Base-by-base conservation (phyloP, 2,329 filamentous ascomycete genomes). In the Epichloe baconii region DNA sequence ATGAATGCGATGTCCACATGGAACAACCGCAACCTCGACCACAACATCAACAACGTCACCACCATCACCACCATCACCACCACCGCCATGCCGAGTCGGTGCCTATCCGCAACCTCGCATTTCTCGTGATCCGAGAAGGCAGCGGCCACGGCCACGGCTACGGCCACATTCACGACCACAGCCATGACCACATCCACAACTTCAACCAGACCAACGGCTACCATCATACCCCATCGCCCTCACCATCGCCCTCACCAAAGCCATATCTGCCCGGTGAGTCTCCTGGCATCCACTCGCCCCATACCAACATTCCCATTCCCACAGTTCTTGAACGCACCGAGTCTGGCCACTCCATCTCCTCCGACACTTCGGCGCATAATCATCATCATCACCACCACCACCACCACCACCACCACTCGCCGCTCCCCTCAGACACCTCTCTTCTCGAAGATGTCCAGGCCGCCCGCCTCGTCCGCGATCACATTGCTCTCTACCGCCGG, bases 281-380 rank as follows among this genome's bases (percentile, higher is more conserved):
- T 45, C 31, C 40, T 15, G 35, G 12, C 34, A 14, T 34, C 4
- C 36, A 19, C 21, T 37, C 44, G 17, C 23, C 42, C 21, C 37
- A 34, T 44, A 35, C 44, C 36, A 42, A 21, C 34, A 19, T 50
- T 10, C 11, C 47, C 10, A 17, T 44, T 14, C 50, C 42, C n/a
- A 6, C 36, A 8, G 55, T 62, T 31, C 70, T 76, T 67, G 74
- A 77, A 56, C 67, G 72, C 31, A 77, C 74, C 31, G 68, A 68
- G 40, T 76, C 74, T 0, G 74, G 74, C 19, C 64, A 73, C 17
- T 72, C 72, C 47, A 74, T 77, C 51, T 68, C 68, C 11, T 68
- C 70, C 10, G 68, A 73, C 49, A 64, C 64, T 15, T 55, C 58
- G 1, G 62, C 64, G 6, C 51, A 53, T 31, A 44, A 55, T 4